Conservation (phyloP, 2,329 filamentous ascomycete species). For the Ophiocordyceps robertsii region DNA sequence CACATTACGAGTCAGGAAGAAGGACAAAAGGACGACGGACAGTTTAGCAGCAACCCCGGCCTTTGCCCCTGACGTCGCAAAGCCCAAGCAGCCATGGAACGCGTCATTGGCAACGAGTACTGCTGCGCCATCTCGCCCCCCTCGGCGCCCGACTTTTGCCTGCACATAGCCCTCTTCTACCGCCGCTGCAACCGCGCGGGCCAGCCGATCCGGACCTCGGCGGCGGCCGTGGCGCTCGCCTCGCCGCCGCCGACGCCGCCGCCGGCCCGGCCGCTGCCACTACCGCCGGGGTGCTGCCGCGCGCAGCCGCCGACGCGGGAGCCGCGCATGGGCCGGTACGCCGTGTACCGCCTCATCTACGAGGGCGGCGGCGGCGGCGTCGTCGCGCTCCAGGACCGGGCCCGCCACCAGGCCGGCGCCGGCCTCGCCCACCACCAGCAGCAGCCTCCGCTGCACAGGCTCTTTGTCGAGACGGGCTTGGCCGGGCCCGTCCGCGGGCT, state of each 20-base stretch:
- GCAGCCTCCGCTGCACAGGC: background rate
- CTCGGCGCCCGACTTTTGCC: background rate
- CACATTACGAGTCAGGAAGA: too few relatives aligned
- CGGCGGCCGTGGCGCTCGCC: background rate
- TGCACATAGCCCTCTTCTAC: slow-evolving; percentile 1
- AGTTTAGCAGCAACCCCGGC: too few relatives aligned
- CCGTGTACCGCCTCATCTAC: background rate
- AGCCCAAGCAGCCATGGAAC: background rate
- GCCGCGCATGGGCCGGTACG: background rate
- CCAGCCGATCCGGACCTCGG: background rate
- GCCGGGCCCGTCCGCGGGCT: background rate
- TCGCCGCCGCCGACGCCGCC: background rate
- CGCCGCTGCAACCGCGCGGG: background rate
- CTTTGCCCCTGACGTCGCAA: too few relatives aligned
- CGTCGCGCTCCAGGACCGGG: too few relatives aligned
- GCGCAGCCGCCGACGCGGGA: background rate
- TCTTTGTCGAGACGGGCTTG: background rate
- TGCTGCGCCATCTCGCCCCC: slow-evolving; percentile 2
- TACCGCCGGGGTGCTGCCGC: too few relatives aligned
- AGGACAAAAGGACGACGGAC: too few relatives aligned
- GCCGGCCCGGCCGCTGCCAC: background rate
- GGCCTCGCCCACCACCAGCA: too few relatives aligned
- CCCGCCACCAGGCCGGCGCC: too few relatives aligned
- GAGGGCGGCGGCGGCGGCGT: background rate
- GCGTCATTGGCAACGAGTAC: slow-evolving; percentile 3